Evolutionary conservation across 306 rosid genomes (phyloP), one percentile per base, ranked within the genome.

Genomic region (Castanea crenata): DNA sequence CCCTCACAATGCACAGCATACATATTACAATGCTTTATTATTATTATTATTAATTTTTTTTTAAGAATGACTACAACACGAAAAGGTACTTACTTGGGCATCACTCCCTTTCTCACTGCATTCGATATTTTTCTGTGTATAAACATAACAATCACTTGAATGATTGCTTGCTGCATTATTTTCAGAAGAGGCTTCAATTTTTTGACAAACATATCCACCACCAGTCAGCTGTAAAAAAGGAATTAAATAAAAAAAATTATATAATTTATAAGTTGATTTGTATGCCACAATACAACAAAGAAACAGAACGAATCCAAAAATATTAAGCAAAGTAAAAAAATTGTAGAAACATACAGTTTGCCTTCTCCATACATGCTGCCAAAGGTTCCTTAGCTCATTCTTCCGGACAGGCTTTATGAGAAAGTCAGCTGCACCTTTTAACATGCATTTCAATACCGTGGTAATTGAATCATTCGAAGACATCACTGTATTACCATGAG

Each of bases 291-390:
- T 18, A 81, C 19, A 84, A 77, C 49, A 81, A 81, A 77, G 62
- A 44, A 73, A 70, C 51, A 55, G 71, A 52, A 71, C 20, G 32
- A 68, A 77, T 35, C 23, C 34, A 74, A 69, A 58, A 80, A 38
- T 56, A 74, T 55, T 69, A 59, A 59, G 61, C 46, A 71, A 3
- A 4, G 29, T 41, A 34, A 51, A 46, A 46, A 58, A 35, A 44
- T 10, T 4, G 16, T 2, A n/a, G 7, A 27, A 32, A 54, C 90
- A 72, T 90, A 96, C 99, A 0, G 97, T 71, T 87, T 91, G 93
- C 82, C 94, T 90, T 83, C 99, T 93, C 99, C 99, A 93, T 80
- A 96, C 99, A 89, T 96, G 99, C 85, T 93, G 99, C 99, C 99
- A 96, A 71, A 96, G 81, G 84, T 96, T 91, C 75, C 91, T 89